Percentiles rank a stretch among this genome's conserved stretches.
These are phyloP conservation scores for Pseudoscleropodium purum DNA, from an alignment of 225 moss, liverwort and hornwort genomes.

Conservation along the genomic window DNA sequence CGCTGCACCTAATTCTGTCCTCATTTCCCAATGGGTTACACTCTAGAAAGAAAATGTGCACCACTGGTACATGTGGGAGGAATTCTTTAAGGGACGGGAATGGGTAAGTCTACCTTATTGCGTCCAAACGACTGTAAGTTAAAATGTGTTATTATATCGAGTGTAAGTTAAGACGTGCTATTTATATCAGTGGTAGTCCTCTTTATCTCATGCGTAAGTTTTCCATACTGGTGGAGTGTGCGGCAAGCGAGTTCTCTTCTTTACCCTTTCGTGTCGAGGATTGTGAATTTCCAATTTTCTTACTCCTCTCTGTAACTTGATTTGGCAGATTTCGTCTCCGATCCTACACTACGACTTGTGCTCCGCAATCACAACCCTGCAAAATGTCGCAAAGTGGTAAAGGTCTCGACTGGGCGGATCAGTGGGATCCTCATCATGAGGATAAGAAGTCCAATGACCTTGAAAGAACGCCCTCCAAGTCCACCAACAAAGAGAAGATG, in stretches of 20 bases:
- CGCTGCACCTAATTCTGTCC: neutral
- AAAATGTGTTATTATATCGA: neutral
- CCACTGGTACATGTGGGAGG: neutral
- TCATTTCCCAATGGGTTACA: neutral
- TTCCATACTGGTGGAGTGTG: neutral
- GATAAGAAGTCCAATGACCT: constrained; percentile 2
- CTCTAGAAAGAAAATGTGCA: neutral
- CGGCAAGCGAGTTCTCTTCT: neutral
- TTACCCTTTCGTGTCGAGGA: neutral
- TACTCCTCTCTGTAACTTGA: neutral
- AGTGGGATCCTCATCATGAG: constrained; percentile 86
- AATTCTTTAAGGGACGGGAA: neutral
- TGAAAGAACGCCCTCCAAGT: constrained; percentile 5
- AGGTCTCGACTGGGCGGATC: constrained; percentile 86
- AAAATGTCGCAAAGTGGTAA: constrained; percentile 33
- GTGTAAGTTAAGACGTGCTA: too few species aligned
- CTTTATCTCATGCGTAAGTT: neutral
- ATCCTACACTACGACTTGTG: neutral
- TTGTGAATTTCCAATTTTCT: neutral
- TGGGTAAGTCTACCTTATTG: neutral
- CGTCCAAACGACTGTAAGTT: neutral
- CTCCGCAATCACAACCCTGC: neutral
- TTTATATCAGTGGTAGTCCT: neutral
- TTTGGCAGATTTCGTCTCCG: neutral
- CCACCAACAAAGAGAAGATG: constrained; percentile 70